Base-by-base conservation (phyloP, 805 yeast species). In the Candida ascalaphidarum region DNA sequence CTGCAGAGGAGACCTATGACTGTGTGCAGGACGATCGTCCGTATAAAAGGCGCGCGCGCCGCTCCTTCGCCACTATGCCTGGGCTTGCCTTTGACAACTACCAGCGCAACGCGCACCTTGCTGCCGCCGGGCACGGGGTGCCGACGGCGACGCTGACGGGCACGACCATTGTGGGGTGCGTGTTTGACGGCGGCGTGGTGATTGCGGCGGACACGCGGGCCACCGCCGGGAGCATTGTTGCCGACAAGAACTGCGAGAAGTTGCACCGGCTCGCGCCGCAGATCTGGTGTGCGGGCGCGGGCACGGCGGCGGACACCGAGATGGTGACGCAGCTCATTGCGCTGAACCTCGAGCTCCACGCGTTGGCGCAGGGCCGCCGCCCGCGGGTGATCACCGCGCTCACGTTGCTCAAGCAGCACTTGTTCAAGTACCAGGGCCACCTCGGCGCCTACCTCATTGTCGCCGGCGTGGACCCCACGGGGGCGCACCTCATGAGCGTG, bases 271-370 rank as follows among this genome's bases (percentile, higher is more conserved):
- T 88, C 40, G 72, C 95, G 5, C 95, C 96, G 7, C 73, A 71
- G 48, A 86, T 88, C 52, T 89, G 96, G 96, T 89, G 98, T 76
- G 98, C 98, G 29, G 98, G 98, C 48, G 98, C 98, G 3, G 98
- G 98, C 56, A 92, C 98, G n/a, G 98, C 98, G 17, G 97, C 98
- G 6, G 98, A 92, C 54, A 92, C 96, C 9, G 97, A 92, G 55
- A 85, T 86, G 77, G 97, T 92, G 22, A 92, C 98, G 4, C 95
- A 86, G 55, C 68, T 92, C 49, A 86, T 86, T 42, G 75, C 85
- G 21, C 83, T 95, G 21, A 88, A 89, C 53, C 64, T 92, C 39
- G 98, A 92, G 58, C 65, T 92, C 36, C 98, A 89, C 56, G 67
- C 94, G 7, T 65, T 86, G 58, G 77, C 81, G 44, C 77, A 89